Conservation (phyloP, 495 filamentous ascomycete species). For the Penicillium silybi region DNA sequence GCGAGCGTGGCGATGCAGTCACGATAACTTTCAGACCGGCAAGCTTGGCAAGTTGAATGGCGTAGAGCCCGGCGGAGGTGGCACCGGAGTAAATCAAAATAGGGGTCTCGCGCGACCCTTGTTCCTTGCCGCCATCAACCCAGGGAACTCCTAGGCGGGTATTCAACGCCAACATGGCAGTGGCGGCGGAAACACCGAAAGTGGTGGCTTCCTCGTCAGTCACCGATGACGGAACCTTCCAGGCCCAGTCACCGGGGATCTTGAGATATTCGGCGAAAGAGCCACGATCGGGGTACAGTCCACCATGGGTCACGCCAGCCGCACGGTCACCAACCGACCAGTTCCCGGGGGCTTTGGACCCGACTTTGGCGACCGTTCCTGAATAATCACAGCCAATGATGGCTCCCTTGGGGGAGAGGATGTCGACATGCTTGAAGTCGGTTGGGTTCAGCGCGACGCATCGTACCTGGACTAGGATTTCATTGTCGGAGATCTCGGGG, state of each 20-base stretch:
- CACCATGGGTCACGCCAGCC: slow-evolving; percentile 19
- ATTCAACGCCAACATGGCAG: slow-evolving; percentile 12
- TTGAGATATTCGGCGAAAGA: slow-evolving; percentile 48
- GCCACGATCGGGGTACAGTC: slow-evolving; percentile 15
- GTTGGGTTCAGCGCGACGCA: slow-evolving; percentile 49
- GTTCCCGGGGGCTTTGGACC: neutral
- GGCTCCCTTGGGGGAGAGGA: slow-evolving; percentile 16
- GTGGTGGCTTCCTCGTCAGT: slow-evolving; percentile 47
- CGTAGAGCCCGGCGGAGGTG: slow-evolving; percentile 1
- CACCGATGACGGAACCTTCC: slow-evolving; percentile 47
- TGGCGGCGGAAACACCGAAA: slow-evolving; percentile 47
- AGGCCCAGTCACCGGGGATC: slow-evolving; percentile 42
- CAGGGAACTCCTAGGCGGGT: neutral
- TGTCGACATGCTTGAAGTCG: slow-evolving; percentile 52
- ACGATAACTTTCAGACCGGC: slow-evolving; percentile 3
- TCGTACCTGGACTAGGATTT: slow-evolving; percentile 43
- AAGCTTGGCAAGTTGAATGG: slow-evolving; percentile 6
- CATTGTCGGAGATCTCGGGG: slow-evolving; percentile 18
- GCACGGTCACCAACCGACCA: slow-evolving; percentile 35
- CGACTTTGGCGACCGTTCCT: slow-evolving; percentile 45
- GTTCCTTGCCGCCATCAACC: neutral
- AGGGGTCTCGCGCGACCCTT: neutral
- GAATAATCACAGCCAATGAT: slow-evolving; percentile 54
- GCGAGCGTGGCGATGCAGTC: slow-evolving; percentile 18
- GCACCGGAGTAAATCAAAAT: slow-evolving; percentile 8